Base-by-base conservation (phyloP, 2,329 filamentous ascomycete species). In the Calcarisporium arbuscula region DNA sequence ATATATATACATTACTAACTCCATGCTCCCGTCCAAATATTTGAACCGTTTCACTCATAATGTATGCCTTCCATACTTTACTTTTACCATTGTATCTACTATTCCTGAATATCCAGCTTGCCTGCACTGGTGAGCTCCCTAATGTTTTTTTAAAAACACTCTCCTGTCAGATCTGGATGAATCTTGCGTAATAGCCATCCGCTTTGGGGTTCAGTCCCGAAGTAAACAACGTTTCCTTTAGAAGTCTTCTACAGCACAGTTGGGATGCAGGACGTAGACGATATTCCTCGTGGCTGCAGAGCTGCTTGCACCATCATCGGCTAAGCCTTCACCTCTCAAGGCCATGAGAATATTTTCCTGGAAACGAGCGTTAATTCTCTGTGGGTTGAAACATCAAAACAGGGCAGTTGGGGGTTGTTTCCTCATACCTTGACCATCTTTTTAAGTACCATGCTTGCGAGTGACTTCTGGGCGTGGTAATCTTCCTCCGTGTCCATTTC, bases 241-340 rank as follows among this genome's bases (percentile, higher is more conserved):
- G 29, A 61, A 58, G 42, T 78, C 74, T 44, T 95, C 89, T 8
- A 94, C 71, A 0, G 85, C 85, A 54, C 86, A 94, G 63, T 96
- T 96, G 39, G 92, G 92, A 64, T 98, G 92, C 47, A 98, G 56
- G 18, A 95, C 84, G 56, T 95, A 98, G 34, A 92, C 74, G 5
- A 84, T 68, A 12, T 48, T 35, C 2, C 49, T 46, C 2, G 49
- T 39, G 9, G 60, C 50, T 12, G 64, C 57, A 16, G 70, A 62
- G 30, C 58, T 56, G 27, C 61, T 62, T 44, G 72, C 54, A 53
- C 66, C 59, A 11, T 65, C 70, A 11, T 65, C 70, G 22, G 65
- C 57, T 40, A 73, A 74, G 46, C 62, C 79, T 44, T 80, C 69
- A 30, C 72, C 82, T 27, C 78, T 70, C 20, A 88, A 79, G 34